A percentile compares a stretch with the other conserved stretches of the same genome.
Conservation (phyloP, 495 filamentous ascomycete species). For the Pyronema domesticum region DNA sequence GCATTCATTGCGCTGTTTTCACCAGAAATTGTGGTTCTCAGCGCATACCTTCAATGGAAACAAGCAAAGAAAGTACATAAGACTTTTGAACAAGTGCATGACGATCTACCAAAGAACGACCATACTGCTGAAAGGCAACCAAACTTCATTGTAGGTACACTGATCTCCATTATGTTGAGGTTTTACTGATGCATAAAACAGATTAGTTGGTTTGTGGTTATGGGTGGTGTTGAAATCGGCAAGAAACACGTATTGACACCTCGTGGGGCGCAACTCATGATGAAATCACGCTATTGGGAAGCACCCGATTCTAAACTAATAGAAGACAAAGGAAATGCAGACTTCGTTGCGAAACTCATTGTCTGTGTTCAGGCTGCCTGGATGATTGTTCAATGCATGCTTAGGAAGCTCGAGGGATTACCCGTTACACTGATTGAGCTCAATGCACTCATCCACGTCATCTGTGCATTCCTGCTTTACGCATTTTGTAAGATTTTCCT, state of each 20-base stretch:
- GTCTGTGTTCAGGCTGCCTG: neutral
- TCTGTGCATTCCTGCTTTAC: conserved; percentile 24
- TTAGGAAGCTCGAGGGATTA: conserved; percentile 2
- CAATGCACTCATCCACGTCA: conserved; percentile 25
- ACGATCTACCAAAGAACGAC: neutral
- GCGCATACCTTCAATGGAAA: no score
- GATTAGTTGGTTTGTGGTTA: conserved; percentile 1
- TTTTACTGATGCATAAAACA: neutral
- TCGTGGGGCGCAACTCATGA: neutral
- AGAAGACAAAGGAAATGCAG: conserved; percentile 25
- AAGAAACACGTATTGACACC: neutral
- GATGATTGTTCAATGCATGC: neutral
- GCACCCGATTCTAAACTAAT: neutral
- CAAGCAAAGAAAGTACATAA: no score
- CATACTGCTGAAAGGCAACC: neutral
- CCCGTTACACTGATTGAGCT: conserved; percentile 25
- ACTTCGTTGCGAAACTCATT: conserved; percentile 20
- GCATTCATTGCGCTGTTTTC: neutral
- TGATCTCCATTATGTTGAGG: neutral
- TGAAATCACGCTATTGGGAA: neutral
- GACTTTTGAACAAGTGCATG: neutral
- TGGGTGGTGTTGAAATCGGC: neutral
- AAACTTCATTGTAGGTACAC: no score
- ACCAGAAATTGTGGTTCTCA: conserved; percentile 4
- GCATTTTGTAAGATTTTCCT: no score